Conservation (phyloP, 2,329 filamentous ascomycete genomes). For the Talaromyces sp. region DNA sequence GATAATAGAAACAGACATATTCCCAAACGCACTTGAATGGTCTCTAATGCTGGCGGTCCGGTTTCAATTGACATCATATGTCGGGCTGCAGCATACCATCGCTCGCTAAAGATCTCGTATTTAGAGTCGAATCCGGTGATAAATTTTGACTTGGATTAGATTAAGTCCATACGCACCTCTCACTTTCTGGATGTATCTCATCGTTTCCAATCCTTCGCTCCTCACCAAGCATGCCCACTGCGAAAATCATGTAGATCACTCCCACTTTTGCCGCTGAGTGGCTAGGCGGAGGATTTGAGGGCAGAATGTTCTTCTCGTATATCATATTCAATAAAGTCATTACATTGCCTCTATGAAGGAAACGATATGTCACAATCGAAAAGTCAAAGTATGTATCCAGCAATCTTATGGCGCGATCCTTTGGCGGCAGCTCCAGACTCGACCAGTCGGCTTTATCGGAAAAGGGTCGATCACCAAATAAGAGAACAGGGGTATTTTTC, state of each 20-base stretch:
- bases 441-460: slow-evolving; percentile 28
- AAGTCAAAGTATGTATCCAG: slow-evolving; percentile 56
- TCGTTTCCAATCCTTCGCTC: slow-evolving; percentile 35
- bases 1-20: slow-evolving; percentile 56
- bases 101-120: slow-evolving; percentile 25
- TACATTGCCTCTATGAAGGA: slow-evolving; percentile 52
- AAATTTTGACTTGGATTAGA: not conserved
- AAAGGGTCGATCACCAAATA: slow-evolving; percentile 50
- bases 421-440: slow-evolving; percentile 37
- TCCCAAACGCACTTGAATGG: slow-evolving; percentile 53
- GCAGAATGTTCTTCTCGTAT: slow-evolving; percentile 37
- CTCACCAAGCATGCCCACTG: slow-evolving; percentile 44
- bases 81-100: slow-evolving; percentile 36
- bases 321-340: slow-evolving; percentile 43
- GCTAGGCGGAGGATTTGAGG: slow-evolving; percentile 34
- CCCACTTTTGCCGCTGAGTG: slow-evolving; percentile 45
- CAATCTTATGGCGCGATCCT: slow-evolving; percentile 38
- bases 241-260: slow-evolving; percentile 47
- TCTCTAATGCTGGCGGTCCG: slow-evolving; percentile 51
- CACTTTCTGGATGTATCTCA: slow-evolving; percentile 21
- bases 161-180: slow-evolving; percentile 25
- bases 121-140: not conserved
- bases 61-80: slow-evolving; percentile 42
- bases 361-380: slow-evolving; percentile 56
- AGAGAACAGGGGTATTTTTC: slow-evolving; percentile 44